Evolutionary conservation across 805 yeast species (phyloP).

Genomic region (Saturnispora sekii): DNA sequence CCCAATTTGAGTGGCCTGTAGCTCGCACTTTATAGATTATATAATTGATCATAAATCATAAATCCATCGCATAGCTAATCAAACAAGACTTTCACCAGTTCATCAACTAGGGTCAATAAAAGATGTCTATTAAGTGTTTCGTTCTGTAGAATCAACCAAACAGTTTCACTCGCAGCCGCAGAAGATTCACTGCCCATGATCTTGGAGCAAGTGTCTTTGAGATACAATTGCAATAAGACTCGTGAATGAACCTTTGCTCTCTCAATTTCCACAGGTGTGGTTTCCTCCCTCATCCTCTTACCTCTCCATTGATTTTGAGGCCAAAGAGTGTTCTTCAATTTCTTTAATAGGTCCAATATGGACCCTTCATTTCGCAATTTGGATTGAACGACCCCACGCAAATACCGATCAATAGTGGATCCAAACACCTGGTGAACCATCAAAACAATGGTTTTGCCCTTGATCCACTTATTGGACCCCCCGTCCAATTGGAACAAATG

Average conservation of each 20-base stretch:
- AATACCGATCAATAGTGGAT: conserved; percentile 66
- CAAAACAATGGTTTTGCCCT: conserved; percentile 76
- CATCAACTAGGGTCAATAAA: conserved; percentile 49
- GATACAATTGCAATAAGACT: conserved; percentile 42
- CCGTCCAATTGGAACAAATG: conserved; percentile 52
- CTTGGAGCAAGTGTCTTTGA: conserved; percentile 57
- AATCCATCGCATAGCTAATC: background rate
- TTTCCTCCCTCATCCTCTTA: conserved; percentile 35
- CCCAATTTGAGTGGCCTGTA: background rate
- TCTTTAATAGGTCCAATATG: conserved; percentile 31
- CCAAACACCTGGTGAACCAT: conserved; percentile 81
- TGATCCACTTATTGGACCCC: conserved; percentile 57
- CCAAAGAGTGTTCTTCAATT: conserved; percentile 31
- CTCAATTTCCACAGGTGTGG: conserved; percentile 37
- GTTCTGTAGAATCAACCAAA: conserved; percentile 67
- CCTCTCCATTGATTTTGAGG: conserved; percentile 41
- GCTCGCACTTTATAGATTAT: background rate
- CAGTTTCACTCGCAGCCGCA: conserved; percentile 45
- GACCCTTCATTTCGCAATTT: conserved; percentile 34
- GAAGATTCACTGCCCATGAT: conserved; percentile 66
- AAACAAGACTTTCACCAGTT: conserved; percentile 38
- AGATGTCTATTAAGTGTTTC: conserved; percentile 60
- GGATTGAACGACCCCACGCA: conserved; percentile 35
- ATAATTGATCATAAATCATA: background rate
- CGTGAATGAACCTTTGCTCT: conserved; percentile 49